Base-by-base conservation (phyloP, 1,139 yeast species). In the Kodamaea sp. region DNA sequence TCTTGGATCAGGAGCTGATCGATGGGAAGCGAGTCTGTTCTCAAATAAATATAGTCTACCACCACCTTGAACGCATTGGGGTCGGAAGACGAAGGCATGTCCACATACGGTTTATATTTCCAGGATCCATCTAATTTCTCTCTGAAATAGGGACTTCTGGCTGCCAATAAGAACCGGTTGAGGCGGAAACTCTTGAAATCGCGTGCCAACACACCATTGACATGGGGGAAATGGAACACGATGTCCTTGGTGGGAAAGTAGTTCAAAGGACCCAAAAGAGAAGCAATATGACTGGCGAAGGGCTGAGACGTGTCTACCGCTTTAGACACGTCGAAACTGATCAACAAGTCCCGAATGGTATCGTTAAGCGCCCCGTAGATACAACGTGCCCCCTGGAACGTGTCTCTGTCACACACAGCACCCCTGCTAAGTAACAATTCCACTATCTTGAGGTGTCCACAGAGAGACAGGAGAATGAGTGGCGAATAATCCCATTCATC, bases 401-500 rank as follows among this genome's bases (percentile, higher is more conserved):
- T 80, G 50, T 84, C 92, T 50, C 89, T 68, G 53, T 83, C 90
- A 55, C 90, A 83, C 2, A 79, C 70, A 0, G 94, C 89, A 6
- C 95, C 95, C 33, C 80, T 69, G 19, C 56, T 45, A 8, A 85
- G 61, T 20, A 85, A 60, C 34, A 80, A 57, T 38, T 66, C 69
- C 11, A 85, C 94, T 7, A 84, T 70, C 1, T 63, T 62, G 42
- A 69, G 72, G 55, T 84, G 92, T 0, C 95, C 95, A 60, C 94
- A 84, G 9, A 85, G 52, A 19, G 87, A 78, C 7, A 89, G 86
- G 20, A 84, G 58, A 41, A 81, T 80, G 42, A 85, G 64, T 0
- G 94, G 94, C 2, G 89, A 74, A 52, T 83, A 80, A 53, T 85
- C 85, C 73, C 82, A 84, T 44, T 76, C 78, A 51, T 85, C 94